Evolutionary conservation across 805 yeast genomes (phyloP).

Genomic region (Spathaspora passalidarum): DNA sequence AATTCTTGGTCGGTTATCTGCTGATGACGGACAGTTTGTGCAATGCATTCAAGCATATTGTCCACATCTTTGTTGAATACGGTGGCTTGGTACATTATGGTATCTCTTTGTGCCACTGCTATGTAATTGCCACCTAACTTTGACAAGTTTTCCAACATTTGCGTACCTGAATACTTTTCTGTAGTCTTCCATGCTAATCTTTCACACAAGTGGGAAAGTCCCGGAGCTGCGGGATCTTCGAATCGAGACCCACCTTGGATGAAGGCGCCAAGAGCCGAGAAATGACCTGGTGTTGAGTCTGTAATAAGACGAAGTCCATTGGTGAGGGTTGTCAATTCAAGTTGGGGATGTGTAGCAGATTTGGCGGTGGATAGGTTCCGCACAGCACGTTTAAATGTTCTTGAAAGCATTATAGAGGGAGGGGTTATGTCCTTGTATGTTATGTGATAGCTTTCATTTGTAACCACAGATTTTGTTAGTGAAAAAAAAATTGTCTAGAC

Average conservation of each 20-base stretch:
- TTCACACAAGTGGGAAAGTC: constrained; percentile 81
- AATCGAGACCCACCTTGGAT: constrained; percentile 88
- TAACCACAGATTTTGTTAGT: too few species aligned
- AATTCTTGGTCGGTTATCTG: constrained; percentile 65
- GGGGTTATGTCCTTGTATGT: too few species aligned
- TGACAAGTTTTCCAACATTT: constrained; percentile 75
- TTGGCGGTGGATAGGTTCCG: background rate
- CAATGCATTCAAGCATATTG: constrained; percentile 68
- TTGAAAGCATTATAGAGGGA: constrained; percentile 1
- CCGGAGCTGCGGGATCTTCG: constrained; percentile 59
- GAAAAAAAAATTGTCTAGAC: too few species aligned
- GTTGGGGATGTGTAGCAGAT: constrained; percentile 7
- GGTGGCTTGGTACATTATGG: constrained; percentile 90
- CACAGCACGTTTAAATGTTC: background rate
- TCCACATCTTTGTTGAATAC: constrained; percentile 86
- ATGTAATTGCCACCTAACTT: constrained; percentile 90
- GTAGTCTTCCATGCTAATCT: constrained; percentile 83
- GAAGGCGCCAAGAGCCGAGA: constrained; percentile 85
- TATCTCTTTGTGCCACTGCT: constrained; percentile 89
- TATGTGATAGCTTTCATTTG: too few species aligned
- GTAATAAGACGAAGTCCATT: constrained; percentile 85
- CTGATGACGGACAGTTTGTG: constrained; percentile 79
- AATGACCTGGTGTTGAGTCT: constrained; percentile 85
- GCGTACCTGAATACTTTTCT: constrained; percentile 50
- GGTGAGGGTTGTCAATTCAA: constrained; percentile 42